Conservation (phyloP, 495 filamentous ascomycete genomes). For the Tuber indicum region DNA sequence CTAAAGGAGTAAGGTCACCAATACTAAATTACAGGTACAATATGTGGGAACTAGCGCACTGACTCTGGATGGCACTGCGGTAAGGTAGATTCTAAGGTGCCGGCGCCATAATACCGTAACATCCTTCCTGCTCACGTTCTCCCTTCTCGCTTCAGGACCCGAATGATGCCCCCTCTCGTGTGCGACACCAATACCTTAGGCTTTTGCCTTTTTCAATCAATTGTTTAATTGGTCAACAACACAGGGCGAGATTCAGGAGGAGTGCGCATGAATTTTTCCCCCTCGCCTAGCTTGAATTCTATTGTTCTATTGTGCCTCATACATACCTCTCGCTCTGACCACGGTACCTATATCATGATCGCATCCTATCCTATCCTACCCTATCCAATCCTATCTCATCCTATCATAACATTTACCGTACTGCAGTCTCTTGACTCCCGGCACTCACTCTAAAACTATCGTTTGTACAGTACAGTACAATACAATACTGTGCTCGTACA, state of each 20-base stretch:
- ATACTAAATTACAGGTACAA: no score
- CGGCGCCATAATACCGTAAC: not conserved
- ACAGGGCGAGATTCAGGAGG: conserved; percentile 24
- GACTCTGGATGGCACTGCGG: no score
- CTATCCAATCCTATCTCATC: not conserved
- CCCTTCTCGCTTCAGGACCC: not conserved
- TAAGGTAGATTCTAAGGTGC: no score
- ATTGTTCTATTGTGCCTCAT: conserved; percentile 20
- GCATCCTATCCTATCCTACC: not conserved
- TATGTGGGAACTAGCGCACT: no score
- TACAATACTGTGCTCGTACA: no score
- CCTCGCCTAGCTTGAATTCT: conserved; percentile 12
- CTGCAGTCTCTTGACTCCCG: not conserved
- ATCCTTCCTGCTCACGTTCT: not conserved
- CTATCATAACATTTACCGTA: not conserved
- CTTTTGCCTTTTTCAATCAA: not conserved
- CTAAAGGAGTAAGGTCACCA: no score
- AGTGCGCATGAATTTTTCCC: not conserved
- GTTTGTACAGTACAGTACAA: not conserved
- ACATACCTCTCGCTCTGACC: conserved; percentile 10
- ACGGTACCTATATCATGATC: not conserved
- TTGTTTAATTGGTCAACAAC: conserved; percentile 15
- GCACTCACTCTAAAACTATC: not conserved
- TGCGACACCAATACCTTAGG: not conserved
- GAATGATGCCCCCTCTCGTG: not conserved